A percentile compares a stretch with the other conserved stretches of the same genome.
Evolutionary conservation across 768 basidiomycete species (phyloP).

Genomic region (Tulasnella sp.): DNA sequence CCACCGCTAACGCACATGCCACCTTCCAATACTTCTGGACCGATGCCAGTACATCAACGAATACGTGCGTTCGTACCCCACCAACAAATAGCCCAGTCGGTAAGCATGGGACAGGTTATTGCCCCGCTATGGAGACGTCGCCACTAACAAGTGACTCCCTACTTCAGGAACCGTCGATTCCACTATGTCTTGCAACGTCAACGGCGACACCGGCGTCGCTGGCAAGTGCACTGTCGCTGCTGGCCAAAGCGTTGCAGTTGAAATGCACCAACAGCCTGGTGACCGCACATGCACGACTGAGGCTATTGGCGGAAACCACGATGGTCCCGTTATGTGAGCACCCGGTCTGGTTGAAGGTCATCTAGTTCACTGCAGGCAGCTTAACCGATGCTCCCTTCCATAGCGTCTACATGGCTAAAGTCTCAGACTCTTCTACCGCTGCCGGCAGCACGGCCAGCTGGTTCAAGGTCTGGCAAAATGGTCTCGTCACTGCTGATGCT

Average conservation of each 20-base stretch:
- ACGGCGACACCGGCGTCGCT: constrained; percentile 36
- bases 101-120: not conserved
- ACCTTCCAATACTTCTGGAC: constrained; percentile 54
- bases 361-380: not conserved
- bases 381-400: not conserved
- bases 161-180: constrained; percentile 30
- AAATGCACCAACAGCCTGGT: constrained; percentile 54
- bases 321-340: too few species aligned
- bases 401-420: constrained; percentile 39
- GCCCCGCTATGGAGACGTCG: not conserved
- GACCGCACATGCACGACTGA: constrained; percentile 48
- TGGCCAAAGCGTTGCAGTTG: constrained; percentile 37
- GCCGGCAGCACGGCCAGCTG: constrained; percentile 45
- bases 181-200: constrained; percentile 52
- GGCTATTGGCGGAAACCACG: constrained; percentile 54
- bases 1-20: constrained; percentile 45
- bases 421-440: constrained; percentile 47
- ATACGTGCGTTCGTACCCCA: constrained; percentile 48
- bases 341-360: too few species aligned
- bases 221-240: constrained; percentile 44
- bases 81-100: constrained; percentile 48
- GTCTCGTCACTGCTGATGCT: constrained; percentile 49
- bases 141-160: not conserved
- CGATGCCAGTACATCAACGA: constrained; percentile 48
- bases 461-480: constrained; percentile 54